Base-by-base conservation (phyloP, 768 basidiomycete species). In the Boletus fagicola region DNA sequence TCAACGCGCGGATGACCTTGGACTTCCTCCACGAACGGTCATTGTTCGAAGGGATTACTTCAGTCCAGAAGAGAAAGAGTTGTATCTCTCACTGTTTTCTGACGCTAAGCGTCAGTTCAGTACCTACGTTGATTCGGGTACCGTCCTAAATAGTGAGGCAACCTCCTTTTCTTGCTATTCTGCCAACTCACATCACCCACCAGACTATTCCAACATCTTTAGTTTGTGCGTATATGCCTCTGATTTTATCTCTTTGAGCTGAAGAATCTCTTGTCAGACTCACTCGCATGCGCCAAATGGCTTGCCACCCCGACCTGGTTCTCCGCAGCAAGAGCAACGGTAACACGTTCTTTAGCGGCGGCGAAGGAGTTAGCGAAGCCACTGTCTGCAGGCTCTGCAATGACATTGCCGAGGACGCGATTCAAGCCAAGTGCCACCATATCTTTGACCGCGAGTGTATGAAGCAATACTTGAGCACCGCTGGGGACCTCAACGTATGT, bases 371-470 rank as follows among this genome's bases (percentile, higher is more conserved):
- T 6, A 82, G 79, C 12, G 92, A 96, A 70, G 87, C 87, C 3
- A 88, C 91, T 0, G 83, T 98, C 9, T 99, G 97, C 68, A 82
- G 97, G 53, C 75, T 99, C n/a, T 99, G 97, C 74, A 92, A 94
- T 65, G 97, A 99, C 64, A 80, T 97, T 40, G 96, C 93, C 0
- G 97, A 99, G 74, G 97, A 99, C 66, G 94, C 97, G 4, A 98
- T 99, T 60, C 86, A 92, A 68, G 87, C 94, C 26, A 90, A 86
- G 64, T 99, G 97, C 68, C 84, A 83, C 40, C 97, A 99, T 68
- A 87, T 97, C 60, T 99, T 97, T 66, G 94, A 98, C 70, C 83
- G 97, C 54, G 92, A 94, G 68, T 99, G 97, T 66, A 95, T 99
- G 72, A 86, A 83, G 65, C 93, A 95, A 71, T 98, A 98, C 69